Evolutionary conservation across 2,329 filamentous ascomycete genomes (phyloP), one percentile per base, ranked within the genome.

Genomic region (Zymoseptoria crescenta): DNA sequence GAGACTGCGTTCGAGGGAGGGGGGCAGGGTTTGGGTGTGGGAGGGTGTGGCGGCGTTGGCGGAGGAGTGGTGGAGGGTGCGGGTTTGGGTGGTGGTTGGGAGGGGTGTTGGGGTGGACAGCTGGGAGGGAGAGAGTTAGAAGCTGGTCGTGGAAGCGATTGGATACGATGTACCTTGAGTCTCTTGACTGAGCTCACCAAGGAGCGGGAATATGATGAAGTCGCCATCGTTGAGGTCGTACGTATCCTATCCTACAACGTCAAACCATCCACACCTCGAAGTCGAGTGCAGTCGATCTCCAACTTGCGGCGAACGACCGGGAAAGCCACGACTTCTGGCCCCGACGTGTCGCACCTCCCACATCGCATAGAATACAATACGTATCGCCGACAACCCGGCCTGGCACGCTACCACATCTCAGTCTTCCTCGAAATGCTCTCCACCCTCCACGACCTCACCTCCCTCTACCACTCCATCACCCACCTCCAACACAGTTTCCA

Each of bases 101-200:
- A 28, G 2, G 28, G 62, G 58, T n/a, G 56, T 64, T 21, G 60
- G 48, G 19, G 64, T 54, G 52, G 66, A 67, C 54, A 69, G 62
- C 66, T 70, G 60, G 41, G 21, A 20, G 30, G 21, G 9, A 21
- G 59, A n/a, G n/a, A n/a, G n/a, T 58, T 35, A 54, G 52, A 50
- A 54, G n/a, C 19, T 13, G 21, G 48, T 13, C 19, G 53, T 54
- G n/a, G 16, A 7, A 5, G 24, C 16, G 10, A 16, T 2, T 9
- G 9, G 8, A 45, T 9, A n/a, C n/a, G 52, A 55, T 67, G 57
- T 61, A 79, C 77, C 69, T 73, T 75, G 48, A 74, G 64, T 63
- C 77, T 71, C 70, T 78, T 79, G 27, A 71, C 70, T 19, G 75
- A 69, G 63, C 73, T 72, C 61, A 76, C 64, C 6, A 79, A 71